Base-by-base conservation (phyloP, 1,139 yeast genomes). In the Arxiozyma telluris region DNA sequence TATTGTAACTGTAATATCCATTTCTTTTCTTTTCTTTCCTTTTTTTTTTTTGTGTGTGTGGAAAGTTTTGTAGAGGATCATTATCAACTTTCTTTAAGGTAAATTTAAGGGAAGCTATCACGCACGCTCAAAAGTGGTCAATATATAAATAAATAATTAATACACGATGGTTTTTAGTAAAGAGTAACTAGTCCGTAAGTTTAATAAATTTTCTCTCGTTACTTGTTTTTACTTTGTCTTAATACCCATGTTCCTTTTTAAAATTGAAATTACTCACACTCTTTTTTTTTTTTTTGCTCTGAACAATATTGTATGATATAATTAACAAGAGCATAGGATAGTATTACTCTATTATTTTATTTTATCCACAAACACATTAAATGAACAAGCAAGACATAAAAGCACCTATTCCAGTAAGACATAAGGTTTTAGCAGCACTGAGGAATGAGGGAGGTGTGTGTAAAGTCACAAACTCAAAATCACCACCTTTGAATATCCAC, bases 331-430 rank as follows among this genome's bases (percentile, higher is more conserved):
- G 12, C 6, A 34, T 3, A 34, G 8, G 39, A 15, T 2, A 34
- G n/a, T 34, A 34, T 34, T 34, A 34, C 17, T 6, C 6, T 3
- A 34, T 34, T 15, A 34, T 15, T 34, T 34, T n/a, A 34, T 34
- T 15, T 15, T 15, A 15, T 15, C 4, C 6, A 15, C 12, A 41
- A 7, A 43, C 18, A 21, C 7, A 30, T 8, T 11, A 1, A 34
- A 61, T 61, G 63, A 51, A 54, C 47, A 58, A 51, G 17, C 54
- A 59, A 41, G 55, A 60, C 20, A 54, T 66, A 15, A 57, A 57
- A 48, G 63, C 65, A 17, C 69, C 69, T 42, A 55, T 62, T 47
- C 69, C 69, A 17, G 41, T 59, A 20, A 62, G 57, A 51, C 58
- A 59, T 42, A 58, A 54, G 50, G 52, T 56, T 17, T 23, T 57